Conservation (phyloP, 331 rosid genomes). For the Stylosanthes scabra region DNA sequence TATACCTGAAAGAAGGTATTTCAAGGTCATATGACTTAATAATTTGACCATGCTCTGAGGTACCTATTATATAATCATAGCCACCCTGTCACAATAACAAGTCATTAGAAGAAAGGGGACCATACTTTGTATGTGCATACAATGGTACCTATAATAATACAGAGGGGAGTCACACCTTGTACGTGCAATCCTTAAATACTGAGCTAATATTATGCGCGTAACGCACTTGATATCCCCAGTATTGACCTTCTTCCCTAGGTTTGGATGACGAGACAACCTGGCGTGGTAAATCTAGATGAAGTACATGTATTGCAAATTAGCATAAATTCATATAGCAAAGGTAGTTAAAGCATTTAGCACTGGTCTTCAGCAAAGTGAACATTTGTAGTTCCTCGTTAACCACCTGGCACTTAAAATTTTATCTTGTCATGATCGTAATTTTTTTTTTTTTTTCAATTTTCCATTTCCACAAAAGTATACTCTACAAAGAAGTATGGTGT, state of each 20-base stretch:
- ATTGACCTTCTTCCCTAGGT: conserved; percentile 87
- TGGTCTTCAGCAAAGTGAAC: conserved; percentile 8
- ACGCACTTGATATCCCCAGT: conserved; percentile 98
- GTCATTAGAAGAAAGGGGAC: conserved; percentile 24
- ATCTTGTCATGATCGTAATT: conserved; percentile 16
- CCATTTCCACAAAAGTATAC: conserved; percentile 11
- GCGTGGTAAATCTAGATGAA: conserved; percentile 61
- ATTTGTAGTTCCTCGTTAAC: conserved; percentile 2
- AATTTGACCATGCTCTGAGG: conserved; percentile 90
- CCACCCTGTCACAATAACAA: conserved; percentile 72
- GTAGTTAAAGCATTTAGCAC: conserved; percentile 22
- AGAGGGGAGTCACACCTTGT: conserved; percentile 57
- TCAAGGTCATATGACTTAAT: conserved; percentile 74
- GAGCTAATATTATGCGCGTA: conserved; percentile 82
- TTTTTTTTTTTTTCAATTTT: background rate
- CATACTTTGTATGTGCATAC: background rate
- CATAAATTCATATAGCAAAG: conserved; percentile 27
- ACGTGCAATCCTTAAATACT: conserved; percentile 65
- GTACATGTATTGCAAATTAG: conserved; percentile 34
- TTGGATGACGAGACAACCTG: conserved; percentile 76
- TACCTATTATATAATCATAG: conserved; percentile 86
- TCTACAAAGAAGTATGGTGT: background rate
- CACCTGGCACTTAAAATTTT: conserved; percentile 5
- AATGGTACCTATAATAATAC: background rate
- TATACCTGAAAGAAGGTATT: conserved; percentile 81